Conservation (phyloP, 768 basidiomycete genomes). For the Naematelia encephala region DNA sequence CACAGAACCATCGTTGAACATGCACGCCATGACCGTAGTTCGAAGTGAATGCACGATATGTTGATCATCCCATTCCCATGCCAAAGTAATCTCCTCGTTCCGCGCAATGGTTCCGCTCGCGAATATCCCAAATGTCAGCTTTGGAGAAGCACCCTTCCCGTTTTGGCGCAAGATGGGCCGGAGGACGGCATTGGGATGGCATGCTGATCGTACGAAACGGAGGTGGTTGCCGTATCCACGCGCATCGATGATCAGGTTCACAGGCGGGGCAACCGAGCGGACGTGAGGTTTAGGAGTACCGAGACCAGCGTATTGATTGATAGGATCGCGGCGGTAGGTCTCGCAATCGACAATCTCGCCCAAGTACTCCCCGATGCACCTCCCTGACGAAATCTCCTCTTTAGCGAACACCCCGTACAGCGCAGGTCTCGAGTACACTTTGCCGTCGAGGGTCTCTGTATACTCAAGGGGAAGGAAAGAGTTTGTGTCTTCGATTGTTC, state of each 20-base stretch:
- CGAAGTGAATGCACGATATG: constrained; percentile 71
- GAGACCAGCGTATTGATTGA: constrained; percentile 71
- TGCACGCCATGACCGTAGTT: constrained; percentile 53
- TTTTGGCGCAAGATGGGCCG: constrained; percentile 54
- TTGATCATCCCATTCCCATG: constrained; percentile 97
- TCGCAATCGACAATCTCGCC: constrained; percentile 66
- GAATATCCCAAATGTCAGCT: constrained; percentile 66
- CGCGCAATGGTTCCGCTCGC: constrained; percentile 69
- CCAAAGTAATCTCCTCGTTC: constrained; percentile 80
- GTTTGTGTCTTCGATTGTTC: constrained; percentile 21
- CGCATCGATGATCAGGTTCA: constrained; percentile 75
- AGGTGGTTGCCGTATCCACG: constrained; percentile 65
- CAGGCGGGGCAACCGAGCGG: constrained; percentile 70
- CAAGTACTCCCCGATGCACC: constrained; percentile 63
- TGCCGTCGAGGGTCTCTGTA: constrained; percentile 18
- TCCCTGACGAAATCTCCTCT: constrained; percentile 57
- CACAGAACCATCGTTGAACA: constrained; percentile 57
- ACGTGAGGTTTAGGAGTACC: constrained; percentile 83
- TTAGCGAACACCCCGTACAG: constrained; percentile 66
- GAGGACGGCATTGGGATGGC: constrained; percentile 65
- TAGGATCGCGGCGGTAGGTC: constrained; percentile 69
- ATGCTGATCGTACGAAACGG: constrained; percentile 64
- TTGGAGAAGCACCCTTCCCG: constrained; percentile 11
- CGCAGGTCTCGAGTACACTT: constrained; percentile 33
- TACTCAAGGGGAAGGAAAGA: constrained; percentile 42